phyloP scores from a whole-genome alignment of 176 grass and related monocot genomes.

The Tuctoria greenei region DNA sequence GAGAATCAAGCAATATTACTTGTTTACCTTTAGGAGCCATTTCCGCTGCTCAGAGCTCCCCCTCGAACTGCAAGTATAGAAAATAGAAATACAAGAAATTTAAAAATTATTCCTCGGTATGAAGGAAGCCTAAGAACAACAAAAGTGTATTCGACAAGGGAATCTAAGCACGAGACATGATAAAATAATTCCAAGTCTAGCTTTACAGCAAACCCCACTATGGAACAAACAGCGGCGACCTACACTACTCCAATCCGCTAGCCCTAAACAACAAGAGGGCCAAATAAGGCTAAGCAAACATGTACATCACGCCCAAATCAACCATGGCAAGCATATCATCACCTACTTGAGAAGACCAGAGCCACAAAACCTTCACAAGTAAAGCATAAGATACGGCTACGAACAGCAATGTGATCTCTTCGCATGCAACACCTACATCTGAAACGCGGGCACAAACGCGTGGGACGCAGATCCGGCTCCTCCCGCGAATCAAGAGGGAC shows the following conservation, averaged over 20 bases:
- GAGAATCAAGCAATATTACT: not conserved
- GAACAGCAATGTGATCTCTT: not conserved
- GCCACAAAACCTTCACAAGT: not conserved
- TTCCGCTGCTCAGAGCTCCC: conserved; percentile 18
- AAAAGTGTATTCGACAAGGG: not conserved
- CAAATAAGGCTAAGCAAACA: not conserved
- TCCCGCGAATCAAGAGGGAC: not conserved
- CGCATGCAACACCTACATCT: not conserved
- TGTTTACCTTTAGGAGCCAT: conserved; percentile 53
- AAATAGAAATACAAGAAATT: not conserved
- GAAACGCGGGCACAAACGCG: not conserved
- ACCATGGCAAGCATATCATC: not conserved
- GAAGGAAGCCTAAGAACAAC: not conserved
- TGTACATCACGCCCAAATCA: not conserved
- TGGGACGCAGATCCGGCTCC: conserved; percentile 10
- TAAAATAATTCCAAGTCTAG: not conserved
- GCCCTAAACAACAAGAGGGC: not conserved
- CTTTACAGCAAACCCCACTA: not conserved
- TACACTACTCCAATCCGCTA: not conserved
- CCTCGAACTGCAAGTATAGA: conserved; percentile 12
- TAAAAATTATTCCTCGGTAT: no score
- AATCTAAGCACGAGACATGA: not conserved
- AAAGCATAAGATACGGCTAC: not conserved
- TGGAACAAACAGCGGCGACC: not conserved
- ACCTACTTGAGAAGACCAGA: not conserved